Evolutionary conservation across 2,329 filamentous ascomycete genomes (phyloP), one percentile per base, ranked within the genome.

Genomic region (Ophidiomyces ophidiicola): DNA sequence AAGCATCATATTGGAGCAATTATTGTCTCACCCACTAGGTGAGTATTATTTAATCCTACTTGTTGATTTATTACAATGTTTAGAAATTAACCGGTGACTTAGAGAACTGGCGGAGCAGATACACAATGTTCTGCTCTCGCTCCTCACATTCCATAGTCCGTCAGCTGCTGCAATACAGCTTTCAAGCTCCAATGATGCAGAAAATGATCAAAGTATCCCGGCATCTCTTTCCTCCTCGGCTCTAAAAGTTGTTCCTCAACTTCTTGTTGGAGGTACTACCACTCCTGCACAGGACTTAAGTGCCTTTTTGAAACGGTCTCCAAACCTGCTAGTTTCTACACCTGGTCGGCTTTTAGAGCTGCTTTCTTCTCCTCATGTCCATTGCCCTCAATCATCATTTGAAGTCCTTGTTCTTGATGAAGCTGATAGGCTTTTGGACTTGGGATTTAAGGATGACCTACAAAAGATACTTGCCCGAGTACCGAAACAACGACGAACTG

Each of bases 361-460:
- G 0, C 69, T 98, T 3, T 78, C 80, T 0, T 93, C 85, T 1
- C 82, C 79, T 1, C 81, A 93, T 53, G 86, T 94, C 10, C 83
- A 92, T 57, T 87, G 83, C 50, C 78, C 84, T 0, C 81, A 88
- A 45, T 86, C 83, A 1, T 83, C 83, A 0, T 96, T 98, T 49
- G 88, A 98, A 57, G 76, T 85, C 35, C 73, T 98, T 7, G 82
- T 98, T 3, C 71, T 98, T 24, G 90, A 98, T 55, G 90, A 98
- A 64, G 90, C 88, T 35, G 90, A 98, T 60, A 74, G 90, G 43
- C 66, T 98, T 18, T 69, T 98, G 7, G 90, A 98, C 61, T 71
- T 96, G 15, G 90, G 92, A 4, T 96, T 98, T 62, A 90, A 92
- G 58, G 79, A 83, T 41, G 86, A 94, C 49, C 62, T 98, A 19